These are phyloP conservation scores for Fusarium verrucosum DNA, from an alignment of 2,329 filamentous ascomycete species.

Conservation along the genomic window DNA sequence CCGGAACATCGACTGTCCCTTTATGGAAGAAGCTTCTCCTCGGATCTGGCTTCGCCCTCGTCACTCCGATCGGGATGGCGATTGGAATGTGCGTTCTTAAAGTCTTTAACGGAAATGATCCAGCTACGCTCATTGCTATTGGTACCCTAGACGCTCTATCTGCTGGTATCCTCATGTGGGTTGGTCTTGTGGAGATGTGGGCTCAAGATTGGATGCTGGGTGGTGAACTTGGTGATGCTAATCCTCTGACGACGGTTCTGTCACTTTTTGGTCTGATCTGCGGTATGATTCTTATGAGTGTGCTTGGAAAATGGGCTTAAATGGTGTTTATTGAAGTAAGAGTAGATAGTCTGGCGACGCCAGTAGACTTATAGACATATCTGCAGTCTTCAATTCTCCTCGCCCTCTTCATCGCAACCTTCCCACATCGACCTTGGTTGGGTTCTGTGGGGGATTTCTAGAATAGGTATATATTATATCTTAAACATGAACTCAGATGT, in stretches of 20 bases:
- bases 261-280: slow-evolving; percentile 64
- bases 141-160: slow-evolving; percentile 78
- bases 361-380: background rate
- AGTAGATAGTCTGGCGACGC: background rate
- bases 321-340: background rate
- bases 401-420: background rate
- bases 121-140: slow-evolving; percentile 72
- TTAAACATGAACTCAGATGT: background rate
- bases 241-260: slow-evolving; percentile 56
- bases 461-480: background rate
- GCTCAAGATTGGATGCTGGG: slow-evolving; percentile 75
- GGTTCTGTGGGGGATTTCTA: background rate
- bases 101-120: slow-evolving; percentile 77
- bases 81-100: slow-evolving; percentile 78
- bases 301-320: slow-evolving; percentile 80
- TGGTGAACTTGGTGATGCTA: slow-evolving; percentile 63
- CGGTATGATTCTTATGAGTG: slow-evolving; percentile 74
- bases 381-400: background rate
- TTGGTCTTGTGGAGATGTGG: slow-evolving; percentile 82
- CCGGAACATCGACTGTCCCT: slow-evolving; percentile 45
- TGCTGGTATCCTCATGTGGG: slow-evolving; percentile 80
- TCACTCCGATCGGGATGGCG: slow-evolving; percentile 81
- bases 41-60: slow-evolving; percentile 70
- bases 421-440: background rate
- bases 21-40: slow-evolving; percentile 66